Evolutionary conservation across 345 rosid genomes (phyloP), one percentile per base, ranked within the genome.

Genomic region (Gossypium australe): DNA sequence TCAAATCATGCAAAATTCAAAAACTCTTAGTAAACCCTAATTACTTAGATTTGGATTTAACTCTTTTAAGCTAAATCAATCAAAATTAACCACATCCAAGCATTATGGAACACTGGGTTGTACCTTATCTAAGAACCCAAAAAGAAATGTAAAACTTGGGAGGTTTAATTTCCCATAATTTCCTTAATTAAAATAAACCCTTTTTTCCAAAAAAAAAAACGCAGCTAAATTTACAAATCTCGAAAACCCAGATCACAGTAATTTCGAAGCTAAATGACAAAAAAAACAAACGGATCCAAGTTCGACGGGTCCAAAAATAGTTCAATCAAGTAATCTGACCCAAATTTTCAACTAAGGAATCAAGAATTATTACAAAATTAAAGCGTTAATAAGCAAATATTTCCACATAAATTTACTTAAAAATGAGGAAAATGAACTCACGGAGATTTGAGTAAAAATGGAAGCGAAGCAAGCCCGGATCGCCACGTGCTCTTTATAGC

Each of bases 401-500:
- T 22, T 78, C 70, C 77, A 58, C 56, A 71, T 7, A 34, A 77
- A 74, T 43, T 11, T 24, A 67, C 57, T 73, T 51, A 67, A 72
- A 69, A 71, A 51, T n/a, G 20, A 56, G 58, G 44, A 13, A 58
- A 65, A 63, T 66, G 78, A 69, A 82, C 92, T 86, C 80, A 87
- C 98, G 75, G 77, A 86, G 78, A 85, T 78, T 85, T 80, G 80
- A 82, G 85, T 88, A 58, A 82, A 74, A 78, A 72, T 76, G 76
- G 81, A 86, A 83, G 85, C 68, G 81, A 85, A 71, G 84, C 84
- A 71, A 77, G 59, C 77, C 81, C 82, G 86, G 97, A 90, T 89
- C 89, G 86, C 76, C 84, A 82, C 84, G 88, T 84, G 86, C 83
- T 84, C 68, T 59, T 57, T 59, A 58, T 38, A 86, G 87, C 80